Percentiles rank a stretch among this genome's conserved stretches.
phyloP scores from a whole-genome alignment of 192 early-diverging fungal genomes.

The Backusella parvicylindrica region DNA sequence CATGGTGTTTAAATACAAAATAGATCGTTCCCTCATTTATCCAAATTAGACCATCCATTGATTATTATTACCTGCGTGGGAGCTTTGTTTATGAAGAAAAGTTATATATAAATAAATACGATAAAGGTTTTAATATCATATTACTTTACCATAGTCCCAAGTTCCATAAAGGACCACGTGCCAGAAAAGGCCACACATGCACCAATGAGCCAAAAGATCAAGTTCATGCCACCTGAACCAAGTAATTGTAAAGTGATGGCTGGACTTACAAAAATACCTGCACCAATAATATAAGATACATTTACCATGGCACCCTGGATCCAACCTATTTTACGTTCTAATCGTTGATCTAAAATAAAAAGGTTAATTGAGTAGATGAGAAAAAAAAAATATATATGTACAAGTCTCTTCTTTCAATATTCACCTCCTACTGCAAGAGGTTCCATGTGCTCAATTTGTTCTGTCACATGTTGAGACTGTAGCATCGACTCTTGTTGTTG shows the following conservation, averaged over 20 bases:
- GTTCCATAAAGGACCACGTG: conserved; percentile 21
- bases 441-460: conserved; percentile 19
- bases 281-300: conserved; percentile 30
- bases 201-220: conserved; percentile 24
- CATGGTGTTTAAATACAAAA: neutral
- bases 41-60: too few relatives aligned
- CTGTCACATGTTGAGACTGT: neutral
- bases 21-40: neutral
- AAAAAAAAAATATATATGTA: too few relatives aligned
- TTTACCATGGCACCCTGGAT: conserved; percentile 28
- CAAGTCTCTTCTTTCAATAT: neutral
- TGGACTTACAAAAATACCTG: conserved; percentile 29
- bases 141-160: conserved; percentile 32
- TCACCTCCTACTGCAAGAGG: conserved; percentile 33
- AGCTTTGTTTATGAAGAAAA: conserved; percentile 5
- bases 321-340: conserved; percentile 26
- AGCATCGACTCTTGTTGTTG: neutral
- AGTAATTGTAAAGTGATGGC: conserved; percentile 19
- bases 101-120: neutral
- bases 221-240: conserved; percentile 33
- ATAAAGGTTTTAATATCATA: neutral
- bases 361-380: neutral
- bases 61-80: conserved; percentile 14
- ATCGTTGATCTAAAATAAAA: conserved; percentile 19
- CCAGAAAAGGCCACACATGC: conserved; percentile 17